Base-by-base conservation (phyloP, 495 filamentous ascomycete species). In the Apodospora peruviana region DNA sequence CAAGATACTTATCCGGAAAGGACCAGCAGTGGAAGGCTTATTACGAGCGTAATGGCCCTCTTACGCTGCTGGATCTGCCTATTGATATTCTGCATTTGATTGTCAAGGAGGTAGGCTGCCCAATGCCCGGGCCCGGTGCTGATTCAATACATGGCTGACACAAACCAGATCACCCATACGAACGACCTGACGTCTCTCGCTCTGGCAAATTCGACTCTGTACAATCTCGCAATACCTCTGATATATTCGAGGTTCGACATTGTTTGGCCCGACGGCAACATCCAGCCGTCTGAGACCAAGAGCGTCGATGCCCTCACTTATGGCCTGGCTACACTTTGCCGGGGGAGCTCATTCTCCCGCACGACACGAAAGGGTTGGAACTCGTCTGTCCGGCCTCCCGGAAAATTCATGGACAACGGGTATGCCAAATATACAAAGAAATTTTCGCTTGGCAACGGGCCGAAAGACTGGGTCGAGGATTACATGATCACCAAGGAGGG, bases 171-270 rank as follows among this genome's bases (percentile, higher is more conserved):
- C 35, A 88, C 86, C 3, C 83, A 91, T 54, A 91, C 87, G 12
- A 95, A 90, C 60, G 90, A 96, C 60, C 75, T 96, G 43, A 88
- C 87, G 0, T 84, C 88, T 12, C 71, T 96, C 23, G 88, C 90
- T 5, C 71, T 90, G 40, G 88, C 88, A 25, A 88, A 90, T 67
- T 91, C 88, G 16, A 79, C 84, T n/a, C 78, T 97, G 12, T 87
- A 95, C 68, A 69, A 73, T 35, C 74, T 97, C 37, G 82, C 87
- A 0, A 85, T 91, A 14, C 89, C 90, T 9, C 80, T 85, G 45
- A 94, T 97, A 58, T 97, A 97, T 64, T 86, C 87, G 1, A 82
- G 88, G 21, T 96, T 97, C 62, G 88, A 95, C 61, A 95, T 96
- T 51, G 85, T 93, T 34, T 97, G 91, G 91, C 91, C 91, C 0